Conservation (phyloP, 2,329 filamentous ascomycete species). For the Cladobotryum protrusum region DNA sequence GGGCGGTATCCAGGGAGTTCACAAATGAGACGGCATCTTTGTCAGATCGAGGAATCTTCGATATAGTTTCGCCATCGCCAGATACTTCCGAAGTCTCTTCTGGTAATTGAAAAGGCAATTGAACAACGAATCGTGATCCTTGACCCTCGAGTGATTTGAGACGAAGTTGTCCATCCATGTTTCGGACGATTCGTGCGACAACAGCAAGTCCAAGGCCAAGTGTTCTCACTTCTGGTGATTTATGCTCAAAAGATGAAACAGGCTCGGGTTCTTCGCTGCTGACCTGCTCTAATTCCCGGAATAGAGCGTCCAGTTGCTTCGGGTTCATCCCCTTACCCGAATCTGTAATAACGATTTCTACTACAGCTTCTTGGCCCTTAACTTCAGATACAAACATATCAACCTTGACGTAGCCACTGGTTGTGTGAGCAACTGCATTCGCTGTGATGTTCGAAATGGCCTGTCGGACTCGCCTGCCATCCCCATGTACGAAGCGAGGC, state of each 20-base stretch:
- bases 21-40: conserved; percentile 17
- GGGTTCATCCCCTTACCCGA: conserved; percentile 67
- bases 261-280: conserved; percentile 37
- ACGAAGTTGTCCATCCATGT: conserved; percentile 82
- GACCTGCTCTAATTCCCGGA: conserved; percentile 55
- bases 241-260: conserved; percentile 16
- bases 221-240: conserved; percentile 35
- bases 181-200: conserved; percentile 79
- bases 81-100: conserved; percentile 29
- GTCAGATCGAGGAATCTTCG: conserved; percentile 7
- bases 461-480: conserved; percentile 74
- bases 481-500: conserved; percentile 67
- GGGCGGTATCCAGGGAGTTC: conserved; percentile 21
- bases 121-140: conserved; percentile 76
- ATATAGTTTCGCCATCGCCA: conserved; percentile 9
- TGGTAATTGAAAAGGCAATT: conserved; percentile 66
- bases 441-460: conserved; percentile 76
- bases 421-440: conserved; percentile 78
- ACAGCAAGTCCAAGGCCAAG: conserved; percentile 80
- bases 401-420: conserved; percentile 59
- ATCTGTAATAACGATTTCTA: conserved; percentile 73
- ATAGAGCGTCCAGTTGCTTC: conserved; percentile 51
- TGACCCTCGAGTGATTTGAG: conserved; percentile 78
- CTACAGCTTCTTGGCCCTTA: conserved; percentile 47
- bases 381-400: conserved; percentile 59